A percentile compares a stretch with the other conserved stretches of the same genome.
phyloP scores from a whole-genome alignment of 345 rosid genomes.

The Arabis alpina region DNA sequence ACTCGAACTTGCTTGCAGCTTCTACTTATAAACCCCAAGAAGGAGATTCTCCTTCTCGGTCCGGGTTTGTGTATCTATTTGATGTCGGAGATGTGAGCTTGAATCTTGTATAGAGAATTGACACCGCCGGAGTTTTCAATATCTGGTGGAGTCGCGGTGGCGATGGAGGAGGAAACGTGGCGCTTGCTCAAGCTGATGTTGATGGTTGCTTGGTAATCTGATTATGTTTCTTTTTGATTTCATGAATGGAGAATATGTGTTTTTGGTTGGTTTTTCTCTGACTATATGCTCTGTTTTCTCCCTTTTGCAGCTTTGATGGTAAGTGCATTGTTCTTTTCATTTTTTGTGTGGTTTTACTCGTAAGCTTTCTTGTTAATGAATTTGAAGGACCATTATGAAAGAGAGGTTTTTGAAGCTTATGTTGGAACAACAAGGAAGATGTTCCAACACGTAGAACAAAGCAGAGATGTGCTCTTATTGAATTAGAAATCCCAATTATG shows the following conservation, averaged over 20 bases:
- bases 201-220: conserved; percentile 68
- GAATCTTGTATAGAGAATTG: conserved; percentile 54
- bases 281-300: conserved; percentile 16
- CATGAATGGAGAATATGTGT: conserved; percentile 6
- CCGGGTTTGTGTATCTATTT: conserved; percentile 75
- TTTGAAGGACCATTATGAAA: conserved; percentile 43
- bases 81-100: conserved; percentile 44
- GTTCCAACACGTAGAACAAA: too few species aligned
- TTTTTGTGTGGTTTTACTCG: not conserved
- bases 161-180: conserved; percentile 33
- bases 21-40: conserved; percentile 82
- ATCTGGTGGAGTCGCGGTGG: conserved; percentile 68
- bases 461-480: too few species aligned
- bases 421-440: too few species aligned
- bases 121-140: conserved; percentile 78
- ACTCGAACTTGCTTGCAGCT: conserved; percentile 61
- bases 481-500: too few species aligned
- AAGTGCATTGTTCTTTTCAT: conserved; percentile 32
- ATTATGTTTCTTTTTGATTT: not conserved
- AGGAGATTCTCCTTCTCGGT: conserved; percentile 72
- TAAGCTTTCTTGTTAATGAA: not conserved
- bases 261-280: conserved; percentile 12
- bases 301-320: conserved; percentile 85
- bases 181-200: conserved; percentile 82
- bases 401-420: conserved; percentile 45